phyloP scores from a whole-genome alignment of 1,284 basidiomycete species.

The Ustilago loliicola region DNA sequence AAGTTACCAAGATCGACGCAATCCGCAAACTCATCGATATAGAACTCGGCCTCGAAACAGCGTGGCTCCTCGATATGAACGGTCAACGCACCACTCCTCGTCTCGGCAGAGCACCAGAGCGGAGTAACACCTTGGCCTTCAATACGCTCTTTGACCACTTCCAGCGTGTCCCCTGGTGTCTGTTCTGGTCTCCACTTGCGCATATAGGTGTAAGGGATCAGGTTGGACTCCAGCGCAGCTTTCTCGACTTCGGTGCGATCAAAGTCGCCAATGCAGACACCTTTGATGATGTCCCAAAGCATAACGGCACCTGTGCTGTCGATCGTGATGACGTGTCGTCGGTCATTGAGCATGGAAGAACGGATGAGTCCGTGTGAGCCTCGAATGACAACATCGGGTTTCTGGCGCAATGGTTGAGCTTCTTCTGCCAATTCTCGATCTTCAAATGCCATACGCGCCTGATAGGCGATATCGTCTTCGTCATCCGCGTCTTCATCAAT shows the following conservation, averaged over 20 bases:
- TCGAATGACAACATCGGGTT: conserved; percentile 80
- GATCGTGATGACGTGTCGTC: conserved; percentile 90
- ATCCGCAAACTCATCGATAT: conserved; percentile 82
- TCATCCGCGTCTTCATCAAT: conserved; percentile 26
- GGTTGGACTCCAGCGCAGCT: conserved; percentile 42
- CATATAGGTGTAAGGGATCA: conserved; percentile 29
- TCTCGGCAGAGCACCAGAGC: conserved; percentile 90
- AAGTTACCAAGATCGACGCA: conserved; percentile 67
- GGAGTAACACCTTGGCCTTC: conserved; percentile 90
- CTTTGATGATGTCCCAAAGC: conserved; percentile 90
- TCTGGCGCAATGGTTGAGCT: conserved; percentile 77
- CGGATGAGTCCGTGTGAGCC: conserved; percentile 88
- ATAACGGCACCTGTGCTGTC: conserved; percentile 86
- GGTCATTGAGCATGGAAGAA: conserved; percentile 86
- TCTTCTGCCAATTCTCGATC: conserved; percentile 85
- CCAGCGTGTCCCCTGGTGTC: conserved; percentile 78
- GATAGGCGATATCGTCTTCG: conserved; percentile 36
- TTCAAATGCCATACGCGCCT: conserved; percentile 74
- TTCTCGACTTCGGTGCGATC: conserved; percentile 78
- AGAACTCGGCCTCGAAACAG: conserved; percentile 94
- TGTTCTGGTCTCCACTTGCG: conserved; percentile 54
- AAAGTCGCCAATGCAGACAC: conserved; percentile 81
- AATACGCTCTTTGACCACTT: conserved; percentile 86
- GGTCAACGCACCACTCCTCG: conserved; percentile 86
- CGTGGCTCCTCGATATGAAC: conserved; percentile 85